Evolutionary conservation across 2,329 filamentous ascomycete genomes (phyloP).

Genomic region (Monosporascus sp.): DNA sequence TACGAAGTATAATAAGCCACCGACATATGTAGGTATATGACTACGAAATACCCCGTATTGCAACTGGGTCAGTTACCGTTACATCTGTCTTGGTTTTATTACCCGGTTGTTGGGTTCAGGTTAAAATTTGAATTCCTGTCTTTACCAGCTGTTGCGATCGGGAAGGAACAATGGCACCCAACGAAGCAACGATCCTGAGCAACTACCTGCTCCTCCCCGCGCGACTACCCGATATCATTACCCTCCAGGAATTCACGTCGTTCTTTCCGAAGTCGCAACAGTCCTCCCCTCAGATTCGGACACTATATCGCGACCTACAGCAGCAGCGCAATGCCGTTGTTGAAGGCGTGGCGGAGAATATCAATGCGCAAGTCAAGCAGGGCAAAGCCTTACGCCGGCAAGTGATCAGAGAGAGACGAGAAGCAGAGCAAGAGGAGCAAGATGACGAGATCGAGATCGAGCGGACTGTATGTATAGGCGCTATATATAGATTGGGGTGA

Average conservation of each 20-base stretch:
- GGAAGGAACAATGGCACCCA: constrained; percentile 55
- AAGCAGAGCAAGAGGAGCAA: constrained; percentile 47
- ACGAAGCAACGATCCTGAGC: constrained; percentile 67
- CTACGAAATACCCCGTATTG: too few species aligned
- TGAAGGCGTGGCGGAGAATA: constrained; percentile 60
- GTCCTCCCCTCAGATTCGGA: constrained; percentile 59
- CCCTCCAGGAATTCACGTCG: constrained; percentile 67
- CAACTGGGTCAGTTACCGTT: too few species aligned
- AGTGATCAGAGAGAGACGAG: constrained; percentile 47
- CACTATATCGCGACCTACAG: constrained; percentile 75
- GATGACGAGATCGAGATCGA: constrained; percentile 62
- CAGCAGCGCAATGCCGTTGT: constrained; percentile 64
- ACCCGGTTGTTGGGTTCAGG: too few species aligned
- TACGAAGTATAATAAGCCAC: too few species aligned
- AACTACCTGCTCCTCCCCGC: constrained; percentile 76
- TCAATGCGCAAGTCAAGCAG: constrained; percentile 57
- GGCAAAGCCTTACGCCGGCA: constrained; percentile 54
- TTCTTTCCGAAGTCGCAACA: constrained; percentile 68
- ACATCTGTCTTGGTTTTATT: too few species aligned
- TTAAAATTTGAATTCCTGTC: too few species aligned
- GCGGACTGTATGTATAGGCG: constrained; percentile 39
- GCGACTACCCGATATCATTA: constrained; percentile 65
- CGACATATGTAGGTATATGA: too few species aligned
- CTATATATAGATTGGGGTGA: background rate
- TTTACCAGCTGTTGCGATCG: too few species aligned